Base-by-base conservation (phyloP, 2,329 filamentous ascomycete genomes). In the Albifimbria verrucaria region DNA sequence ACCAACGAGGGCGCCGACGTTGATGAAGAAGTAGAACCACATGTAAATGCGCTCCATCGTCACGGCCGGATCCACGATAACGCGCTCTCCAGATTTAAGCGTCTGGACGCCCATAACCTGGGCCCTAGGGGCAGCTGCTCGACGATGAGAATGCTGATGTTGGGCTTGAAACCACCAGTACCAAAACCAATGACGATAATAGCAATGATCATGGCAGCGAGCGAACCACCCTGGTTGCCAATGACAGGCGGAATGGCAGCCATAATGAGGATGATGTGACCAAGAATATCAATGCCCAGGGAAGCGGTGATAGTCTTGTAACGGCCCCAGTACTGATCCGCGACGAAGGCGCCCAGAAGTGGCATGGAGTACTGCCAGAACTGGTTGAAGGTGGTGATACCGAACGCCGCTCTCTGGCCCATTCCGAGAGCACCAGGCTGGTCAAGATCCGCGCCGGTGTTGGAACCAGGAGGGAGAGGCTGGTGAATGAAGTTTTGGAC, bases 151-250 rank as follows among this genome's bases (percentile, higher is more conserved):
- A 85, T 83, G 18, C 81, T 83, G 50, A 91, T 82, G 59, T 91
- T 92, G 42, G 86, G 72, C 73, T 91, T 91, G 77, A 91, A 90
- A 54, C 87, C 86, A 55, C 88, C 88, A 1, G 87, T 89, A 39
- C 88, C 88, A 12, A 90, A 67, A 21, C 76, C 75, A 50, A 78
- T 72, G 51, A 70, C 56, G 28, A 78, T 60, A 50, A 78, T 70
- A 9, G 84, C 86, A 63, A 90, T 78, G 52, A 89, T 75, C 53
- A 90, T 82, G 20, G 80, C 80, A 1, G 76, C 83, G 17, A 89
- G 74, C 0, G 85, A 77, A 22, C 80, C 77, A 75, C 79, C 50
- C 3, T 75, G 72, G 47, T 79, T 72, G 12, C 76, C 71, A 48
- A 90, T 83, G 21, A 87, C 80, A 0, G 74, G 70, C 0, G 87